Conservation (phyloP, 2,329 filamentous ascomycete species). For the Trichoderma arundinaceum region DNA sequence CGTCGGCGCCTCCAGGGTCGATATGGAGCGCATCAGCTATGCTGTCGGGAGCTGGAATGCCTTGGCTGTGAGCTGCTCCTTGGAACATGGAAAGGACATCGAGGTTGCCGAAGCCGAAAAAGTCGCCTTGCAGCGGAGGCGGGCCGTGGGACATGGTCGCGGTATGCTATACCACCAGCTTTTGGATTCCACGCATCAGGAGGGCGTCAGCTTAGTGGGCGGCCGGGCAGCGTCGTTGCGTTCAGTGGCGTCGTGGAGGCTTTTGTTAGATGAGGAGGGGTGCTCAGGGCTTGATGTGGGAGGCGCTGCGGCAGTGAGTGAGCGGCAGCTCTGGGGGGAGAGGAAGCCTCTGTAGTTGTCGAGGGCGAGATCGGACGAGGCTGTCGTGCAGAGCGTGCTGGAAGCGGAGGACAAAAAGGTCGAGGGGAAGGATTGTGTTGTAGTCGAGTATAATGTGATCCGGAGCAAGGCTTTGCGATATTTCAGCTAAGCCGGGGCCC, state of each 20-base stretch:
- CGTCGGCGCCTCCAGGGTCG: background rate
- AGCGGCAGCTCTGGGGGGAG: no score
- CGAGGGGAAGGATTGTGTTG: background rate
- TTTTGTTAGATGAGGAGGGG: background rate
- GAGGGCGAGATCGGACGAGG: background rate
- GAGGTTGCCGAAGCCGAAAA: conserved; percentile 46
- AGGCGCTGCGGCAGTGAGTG: no score
- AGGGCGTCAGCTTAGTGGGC: conserved; percentile 33
- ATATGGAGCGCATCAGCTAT: conserved; percentile 22
- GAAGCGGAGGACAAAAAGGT: background rate
- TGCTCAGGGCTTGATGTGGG: no score
- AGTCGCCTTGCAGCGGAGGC: conserved; percentile 44
- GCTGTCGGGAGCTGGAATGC: conserved; percentile 34
- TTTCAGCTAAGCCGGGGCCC: conserved; percentile 9
- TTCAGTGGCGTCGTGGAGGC: conserved; percentile 26
- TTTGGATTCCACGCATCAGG: conserved; percentile 39
- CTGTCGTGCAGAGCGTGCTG: background rate
- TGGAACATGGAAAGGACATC: conserved; percentile 39
- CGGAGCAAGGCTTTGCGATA: conserved; percentile 22
- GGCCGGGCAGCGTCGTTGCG: background rate
- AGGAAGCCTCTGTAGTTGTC: no score
- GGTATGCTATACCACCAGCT: conserved; percentile 29
- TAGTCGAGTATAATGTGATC: background rate
- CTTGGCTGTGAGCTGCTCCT: conserved; percentile 39
- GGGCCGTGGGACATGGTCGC: conserved; percentile 46